Percentiles rank a stretch among this genome's conserved stretches.
phyloP scores from a whole-genome alignment of 1,139 yeast species.

The Sugiyamaella pinicola region DNA sequence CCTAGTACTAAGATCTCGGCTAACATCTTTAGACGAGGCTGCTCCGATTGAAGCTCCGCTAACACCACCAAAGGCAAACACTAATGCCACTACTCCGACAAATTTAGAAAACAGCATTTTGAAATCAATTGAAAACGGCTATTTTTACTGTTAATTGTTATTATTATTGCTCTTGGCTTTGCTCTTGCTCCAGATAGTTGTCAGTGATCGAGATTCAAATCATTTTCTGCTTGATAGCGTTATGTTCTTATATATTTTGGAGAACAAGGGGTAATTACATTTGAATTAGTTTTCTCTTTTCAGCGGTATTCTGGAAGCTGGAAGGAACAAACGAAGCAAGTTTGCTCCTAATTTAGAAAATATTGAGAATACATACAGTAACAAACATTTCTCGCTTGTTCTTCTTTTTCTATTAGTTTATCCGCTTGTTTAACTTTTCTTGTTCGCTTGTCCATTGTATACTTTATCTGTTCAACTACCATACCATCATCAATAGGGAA shows the following conservation, averaged over 20 bases:
- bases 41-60: conserved; percentile 11
- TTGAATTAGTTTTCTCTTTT: neutral
- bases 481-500: neutral
- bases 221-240: neutral
- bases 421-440: too few species aligned
- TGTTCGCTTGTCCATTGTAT: too few species aligned
- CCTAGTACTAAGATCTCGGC: neutral
- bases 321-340: too few species aligned
- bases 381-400: too few species aligned
- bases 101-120: conserved; percentile 11
- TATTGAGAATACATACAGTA: too few species aligned
- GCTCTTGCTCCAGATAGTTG: neutral
- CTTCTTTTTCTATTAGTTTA: too few species aligned
- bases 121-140: too few species aligned
- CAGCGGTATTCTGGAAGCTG: neutral
- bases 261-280: neutral
- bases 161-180: neutral
- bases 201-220: neutral
- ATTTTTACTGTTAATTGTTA: neutral
- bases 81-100: neutral
- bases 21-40: neutral
- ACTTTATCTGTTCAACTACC: too few species aligned
- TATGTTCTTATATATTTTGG: neutral
- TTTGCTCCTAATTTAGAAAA: too few species aligned
- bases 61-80: neutral